phyloP scores from a whole-genome alignment of 179 eudicot species.

The Camellia oleifera region DNA sequence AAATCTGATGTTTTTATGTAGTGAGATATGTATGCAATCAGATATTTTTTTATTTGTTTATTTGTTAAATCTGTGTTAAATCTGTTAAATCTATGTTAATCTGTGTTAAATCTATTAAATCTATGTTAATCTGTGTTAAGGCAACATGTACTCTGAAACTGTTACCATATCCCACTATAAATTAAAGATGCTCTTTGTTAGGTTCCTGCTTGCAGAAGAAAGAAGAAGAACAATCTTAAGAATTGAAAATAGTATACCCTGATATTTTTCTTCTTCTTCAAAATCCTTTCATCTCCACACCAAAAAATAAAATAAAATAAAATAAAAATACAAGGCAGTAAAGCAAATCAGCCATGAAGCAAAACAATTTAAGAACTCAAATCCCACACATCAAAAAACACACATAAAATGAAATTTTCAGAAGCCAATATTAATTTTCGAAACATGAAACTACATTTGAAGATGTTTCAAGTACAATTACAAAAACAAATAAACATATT shows the following conservation, averaged over 20 bases:
- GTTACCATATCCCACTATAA: background rate
- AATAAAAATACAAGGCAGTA: background rate
- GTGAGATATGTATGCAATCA: too few relatives aligned
- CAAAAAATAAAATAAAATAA: background rate
- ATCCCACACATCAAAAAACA: background rate
- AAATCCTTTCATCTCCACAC: background rate
- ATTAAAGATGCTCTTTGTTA: background rate
- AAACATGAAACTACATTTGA: background rate
- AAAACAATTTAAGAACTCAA: background rate
- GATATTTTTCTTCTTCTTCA: slow-evolving; percentile 20
- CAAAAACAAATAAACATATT: background rate
- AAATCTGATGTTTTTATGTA: too few relatives aligned
- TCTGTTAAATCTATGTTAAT: too few relatives aligned
- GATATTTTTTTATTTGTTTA: too few relatives aligned
- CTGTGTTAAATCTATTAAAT: too few relatives aligned
- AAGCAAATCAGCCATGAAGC: background rate
- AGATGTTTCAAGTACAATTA: background rate
- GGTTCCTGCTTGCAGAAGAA: background rate
- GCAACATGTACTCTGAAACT: background rate
- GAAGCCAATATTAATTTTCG: background rate
- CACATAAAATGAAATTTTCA: background rate
- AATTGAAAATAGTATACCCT: slow-evolving; percentile 9
- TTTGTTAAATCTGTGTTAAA: too few relatives aligned
- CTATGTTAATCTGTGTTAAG: too few relatives aligned
- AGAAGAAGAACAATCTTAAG: background rate